Conservation (phyloP, 371 early-diverging fungal genomes). For the Zopfochytrium polystomum region DNA sequence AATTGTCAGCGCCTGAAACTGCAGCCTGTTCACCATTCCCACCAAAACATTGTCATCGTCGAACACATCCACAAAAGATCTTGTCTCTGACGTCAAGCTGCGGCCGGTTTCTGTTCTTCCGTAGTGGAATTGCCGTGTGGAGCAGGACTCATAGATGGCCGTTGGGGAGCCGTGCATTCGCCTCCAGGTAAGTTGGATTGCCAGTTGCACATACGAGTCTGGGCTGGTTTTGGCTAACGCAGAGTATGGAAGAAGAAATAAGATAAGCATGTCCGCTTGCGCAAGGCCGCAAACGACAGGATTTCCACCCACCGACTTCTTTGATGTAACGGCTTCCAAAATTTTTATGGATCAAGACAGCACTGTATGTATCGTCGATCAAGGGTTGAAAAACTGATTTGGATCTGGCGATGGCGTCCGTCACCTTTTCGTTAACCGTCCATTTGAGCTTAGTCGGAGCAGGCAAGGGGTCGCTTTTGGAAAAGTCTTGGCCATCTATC, state of each 20-base stretch:
- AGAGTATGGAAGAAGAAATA: slow-evolving; percentile 1
- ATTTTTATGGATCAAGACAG: slow-evolving; percentile 41
- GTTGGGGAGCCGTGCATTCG: slow-evolving; percentile 52
- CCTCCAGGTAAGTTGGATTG: slow-evolving; percentile 77
- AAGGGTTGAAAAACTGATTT: slow-evolving; percentile 49
- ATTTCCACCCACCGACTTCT: slow-evolving; percentile 48
- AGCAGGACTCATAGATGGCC: slow-evolving; percentile 85
- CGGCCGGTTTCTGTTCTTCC: slow-evolving; percentile 95
- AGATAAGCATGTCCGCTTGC: not conserved
- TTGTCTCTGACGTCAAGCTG: slow-evolving; percentile 71
- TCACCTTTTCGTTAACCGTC: slow-evolving; percentile 48
- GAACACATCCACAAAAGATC: slow-evolving; percentile 85
- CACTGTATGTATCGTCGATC: slow-evolving; percentile 60
- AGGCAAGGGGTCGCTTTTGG: too few species aligned
- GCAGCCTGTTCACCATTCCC: too few species aligned
- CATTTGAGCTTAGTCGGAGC: slow-evolving; percentile 46
- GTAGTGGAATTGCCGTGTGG: slow-evolving; percentile 79
- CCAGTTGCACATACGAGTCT: slow-evolving; percentile 87
- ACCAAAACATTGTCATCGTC: slow-evolving; percentile 55
- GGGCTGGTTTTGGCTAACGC: slow-evolving; percentile 59
- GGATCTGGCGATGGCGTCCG: slow-evolving; percentile 54
- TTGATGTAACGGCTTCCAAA: slow-evolving; percentile 71
- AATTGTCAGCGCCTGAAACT: not conserved
- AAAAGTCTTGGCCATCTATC: not conserved
- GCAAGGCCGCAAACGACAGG: slow-evolving; percentile 5